These are phyloP conservation scores for sorghum (Sorghum bicolor) DNA, from an alignment of 176 grass and related monocot species.

Conservation along the genomic window Sorghum_bicolor_NCBIv3 NC_012879.2:60687001-60687500, in stretches of 20 bases:
- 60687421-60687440: constrained; percentile 27
- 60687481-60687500: not conserved
- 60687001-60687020: not conserved
- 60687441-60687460: constrained; percentile 17
- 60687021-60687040: not conserved
- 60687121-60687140: not conserved
- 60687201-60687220: constrained; percentile 6
- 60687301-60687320: constrained; percentile 1
- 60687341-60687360: constrained; percentile 25
- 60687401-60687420: not conserved
- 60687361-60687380: constrained; percentile 9
- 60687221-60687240: constrained; percentile 19
- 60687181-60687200: not conserved
- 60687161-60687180: constrained; percentile 19
- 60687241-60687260: constrained; percentile 5
- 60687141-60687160: constrained; percentile 27
- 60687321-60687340: constrained; percentile 11
- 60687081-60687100: constrained; percentile 6
- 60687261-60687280: constrained; percentile 47
- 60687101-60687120: not conserved
- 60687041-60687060: not conserved
- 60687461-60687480: not conserved
- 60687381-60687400: constrained; percentile 12
- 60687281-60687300: constrained; percentile 35
- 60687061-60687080: not conserved